Evolutionary conservation across 805 yeast species (phyloP), one percentile per base, ranked within the genome.

Genomic region (Wickerhamomyces mucosus): DNA sequence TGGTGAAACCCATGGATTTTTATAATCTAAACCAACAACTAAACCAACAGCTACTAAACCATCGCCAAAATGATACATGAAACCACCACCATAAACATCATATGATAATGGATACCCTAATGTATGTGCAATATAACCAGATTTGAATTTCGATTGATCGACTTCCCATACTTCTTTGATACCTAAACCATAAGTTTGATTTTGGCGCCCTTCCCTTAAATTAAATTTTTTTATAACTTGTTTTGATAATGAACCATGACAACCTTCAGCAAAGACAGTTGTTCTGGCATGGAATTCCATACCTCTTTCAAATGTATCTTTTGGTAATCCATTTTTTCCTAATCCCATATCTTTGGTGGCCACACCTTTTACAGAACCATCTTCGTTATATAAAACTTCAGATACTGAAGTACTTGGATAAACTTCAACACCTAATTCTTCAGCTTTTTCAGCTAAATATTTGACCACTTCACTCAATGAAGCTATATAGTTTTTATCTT

Each of bases 81-180:
- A 92, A 0, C 96, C 97, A 43, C 98, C 98, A 26, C 98, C 98
- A 51, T 92, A 92, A 3, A 79, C 77, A 33, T 70, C 75, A 29
- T 67, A 56, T 11, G 72, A 50, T 38, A 92, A 60, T 10, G 99
- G 99, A 53, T 67, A 86, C 2, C 98, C 99, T 68, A 92, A 60
- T 1, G 94, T 67, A 54, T 92, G 99, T 1, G 81, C 75, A 14
- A 84, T 88, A 39, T 62, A 73, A 2, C 98, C 98, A 42, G 69
- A 68, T 35, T 74, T 68, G 61, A 83, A 89, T 40, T 82, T 81
- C 29, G 75, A 82, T 8, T 89, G 85, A 16, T 70, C 66, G 11
- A 92, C 94, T 54, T 89, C 86, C 99, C 99, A 92, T 6, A 92
- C 89, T 58, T 92, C 99, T 55, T 92, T 92, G 36, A 92, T 69